Evolutionary conservation across 1,284 basidiomycete genomes (phyloP).

Genomic region (Puccinia hordei): DNA sequence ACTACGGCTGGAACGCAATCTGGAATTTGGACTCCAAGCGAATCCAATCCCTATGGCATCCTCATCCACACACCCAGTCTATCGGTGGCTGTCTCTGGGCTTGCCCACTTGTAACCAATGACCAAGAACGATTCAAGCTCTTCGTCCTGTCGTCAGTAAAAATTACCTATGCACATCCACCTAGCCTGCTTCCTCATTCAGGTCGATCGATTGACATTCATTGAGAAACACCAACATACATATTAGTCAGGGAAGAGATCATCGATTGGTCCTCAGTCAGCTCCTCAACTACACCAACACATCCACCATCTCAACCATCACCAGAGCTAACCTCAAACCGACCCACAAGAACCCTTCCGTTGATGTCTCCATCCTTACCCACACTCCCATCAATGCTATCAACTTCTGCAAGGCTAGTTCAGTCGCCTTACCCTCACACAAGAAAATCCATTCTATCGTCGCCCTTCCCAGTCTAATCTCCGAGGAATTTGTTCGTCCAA

Average conservation of each 20-base stretch:
- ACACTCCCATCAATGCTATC: conserved; percentile 31
- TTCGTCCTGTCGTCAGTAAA: conserved; percentile 41
- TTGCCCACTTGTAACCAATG: not conserved
- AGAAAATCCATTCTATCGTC: conserved; percentile 9
- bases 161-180: not conserved
- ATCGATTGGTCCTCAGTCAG: conserved; percentile 14
- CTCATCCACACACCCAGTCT: conserved; percentile 19
- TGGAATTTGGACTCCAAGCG: conserved; percentile 41
- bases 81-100: conserved; percentile 48
- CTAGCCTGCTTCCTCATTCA: not conserved
- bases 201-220: not conserved
- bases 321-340: conserved; percentile 24
- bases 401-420: conserved; percentile 44
- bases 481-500: conserved; percentile 28
- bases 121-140: not conserved
- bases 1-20: conserved; percentile 24
- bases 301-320: conserved; percentile 33
- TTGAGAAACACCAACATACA: not conserved
- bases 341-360: conserved; percentile 11
- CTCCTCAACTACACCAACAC: conserved; percentile 14
- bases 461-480: conserved; percentile 34
- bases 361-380: conserved; percentile 6
- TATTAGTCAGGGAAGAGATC: conserved; percentile 40
- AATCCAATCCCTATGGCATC: conserved; percentile 34
- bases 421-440: not conserved